Conservation (phyloP, 305 asterid genomes). For the Nicotiana rustica region DNA sequence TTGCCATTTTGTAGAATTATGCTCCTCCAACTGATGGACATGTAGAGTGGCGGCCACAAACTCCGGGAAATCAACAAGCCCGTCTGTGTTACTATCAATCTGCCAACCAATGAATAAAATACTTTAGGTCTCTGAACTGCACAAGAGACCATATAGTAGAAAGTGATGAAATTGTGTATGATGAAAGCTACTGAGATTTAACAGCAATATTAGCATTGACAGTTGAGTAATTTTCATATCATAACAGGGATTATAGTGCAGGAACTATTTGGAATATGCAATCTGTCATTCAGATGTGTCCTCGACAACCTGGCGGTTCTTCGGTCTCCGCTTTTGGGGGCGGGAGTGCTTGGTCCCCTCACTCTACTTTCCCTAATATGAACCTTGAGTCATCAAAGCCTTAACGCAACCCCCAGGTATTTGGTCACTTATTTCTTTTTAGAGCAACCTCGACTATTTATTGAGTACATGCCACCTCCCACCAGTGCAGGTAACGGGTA, state of each 20-base stretch:
- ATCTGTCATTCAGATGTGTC: not conserved
- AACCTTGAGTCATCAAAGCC: too few species aligned
- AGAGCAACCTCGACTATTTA: not conserved
- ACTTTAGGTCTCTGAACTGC: conserved; percentile 28
- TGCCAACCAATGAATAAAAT: conserved; percentile 45
- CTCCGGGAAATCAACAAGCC: conserved; percentile 86
- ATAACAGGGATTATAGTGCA: conserved; percentile 11
- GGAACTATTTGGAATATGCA: conserved; percentile 2
- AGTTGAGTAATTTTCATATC: not conserved
- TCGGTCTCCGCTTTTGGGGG: too few species aligned
- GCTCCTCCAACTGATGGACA: conserved; percentile 86
- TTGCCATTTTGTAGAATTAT: conserved; percentile 74
- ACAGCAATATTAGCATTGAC: not conserved
- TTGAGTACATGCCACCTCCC: not conserved
- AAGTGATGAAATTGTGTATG: not conserved
- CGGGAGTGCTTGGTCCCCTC: too few species aligned
- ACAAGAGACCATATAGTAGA: not conserved
- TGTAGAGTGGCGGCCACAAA: conserved; percentile 86
- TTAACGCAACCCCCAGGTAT: not conserved
- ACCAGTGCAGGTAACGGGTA: not conserved
- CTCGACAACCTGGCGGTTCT: too few species aligned
- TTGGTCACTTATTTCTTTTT: not conserved
- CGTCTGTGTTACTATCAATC: conserved; percentile 91
- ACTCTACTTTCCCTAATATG: too few species aligned
- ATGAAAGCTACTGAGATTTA: not conserved